Percentiles rank a stretch among this genome's conserved stretches.
Evolutionary conservation across 306 rosid species (phyloP).

Genomic region (Cucumis hystrix): DNA sequence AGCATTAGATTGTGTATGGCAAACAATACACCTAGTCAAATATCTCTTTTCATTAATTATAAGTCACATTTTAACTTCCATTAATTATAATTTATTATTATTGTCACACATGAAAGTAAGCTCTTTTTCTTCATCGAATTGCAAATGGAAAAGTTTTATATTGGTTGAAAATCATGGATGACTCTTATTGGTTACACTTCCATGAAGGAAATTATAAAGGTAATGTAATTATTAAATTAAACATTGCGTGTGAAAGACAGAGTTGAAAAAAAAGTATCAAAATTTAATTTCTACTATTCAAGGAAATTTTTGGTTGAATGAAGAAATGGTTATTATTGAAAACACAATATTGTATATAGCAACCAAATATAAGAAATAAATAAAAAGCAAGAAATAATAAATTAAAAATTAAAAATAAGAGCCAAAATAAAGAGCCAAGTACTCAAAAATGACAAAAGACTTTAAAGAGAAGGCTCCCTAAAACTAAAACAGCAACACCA

Average conservation of each 20-base stretch:
- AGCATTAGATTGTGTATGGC: too few species aligned
- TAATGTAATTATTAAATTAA: neutral
- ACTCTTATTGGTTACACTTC: neutral
- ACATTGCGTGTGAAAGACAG: neutral
- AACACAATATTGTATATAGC: neutral
- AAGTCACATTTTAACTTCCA: too few species aligned
- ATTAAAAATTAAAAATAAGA: neutral
- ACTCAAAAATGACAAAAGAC: neutral
- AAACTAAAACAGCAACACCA: neutral
- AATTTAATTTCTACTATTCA: neutral
- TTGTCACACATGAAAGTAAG: too few species aligned
- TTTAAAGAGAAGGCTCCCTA: constrained; percentile 4
- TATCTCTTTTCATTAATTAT: too few species aligned
- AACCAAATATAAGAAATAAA: neutral
- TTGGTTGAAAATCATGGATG: neutral
- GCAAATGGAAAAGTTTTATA: neutral
- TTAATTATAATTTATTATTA: too few species aligned
- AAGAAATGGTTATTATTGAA: neutral
- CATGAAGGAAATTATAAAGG: neutral
- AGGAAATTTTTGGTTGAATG: neutral
- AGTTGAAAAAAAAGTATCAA: neutral
- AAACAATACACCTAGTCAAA: too few species aligned
- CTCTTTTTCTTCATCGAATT: neutral
- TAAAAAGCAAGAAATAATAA: neutral
- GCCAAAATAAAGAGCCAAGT: neutral